A percentile compares a stretch with the other conserved stretches of the same genome.
Evolutionary conservation across 805 yeast species (phyloP).

Genomic region (Kodamaea kakaduensis): DNA sequence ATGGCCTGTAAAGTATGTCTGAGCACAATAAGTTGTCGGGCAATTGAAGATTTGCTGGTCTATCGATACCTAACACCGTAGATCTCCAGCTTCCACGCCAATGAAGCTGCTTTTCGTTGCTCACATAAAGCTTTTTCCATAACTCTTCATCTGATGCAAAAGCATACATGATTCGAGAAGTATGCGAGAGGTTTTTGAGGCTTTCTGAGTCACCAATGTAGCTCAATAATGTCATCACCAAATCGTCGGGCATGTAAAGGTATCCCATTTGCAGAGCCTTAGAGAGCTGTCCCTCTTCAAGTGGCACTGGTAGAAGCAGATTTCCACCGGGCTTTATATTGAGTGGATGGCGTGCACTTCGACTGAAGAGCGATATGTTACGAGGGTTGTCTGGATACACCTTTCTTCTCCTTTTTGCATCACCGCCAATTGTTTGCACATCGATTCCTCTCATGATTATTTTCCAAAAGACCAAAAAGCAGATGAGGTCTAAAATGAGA

Average conservation of each 20-base stretch:
- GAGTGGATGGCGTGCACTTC: constrained; percentile 57
- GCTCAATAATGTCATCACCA: constrained; percentile 50
- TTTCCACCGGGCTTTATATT: constrained; percentile 79
- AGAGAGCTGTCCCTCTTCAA: constrained; percentile 12
- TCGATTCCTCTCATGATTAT: constrained; percentile 4
- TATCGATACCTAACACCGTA: constrained; percentile 40
- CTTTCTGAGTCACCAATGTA: constrained; percentile 46
- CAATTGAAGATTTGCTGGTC: constrained; percentile 46
- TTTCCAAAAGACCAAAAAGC: constrained; percentile 1
- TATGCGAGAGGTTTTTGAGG: constrained; percentile 48
- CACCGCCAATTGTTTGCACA: not conserved
- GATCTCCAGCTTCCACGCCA: constrained; percentile 87
- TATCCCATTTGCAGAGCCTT: constrained; percentile 47
- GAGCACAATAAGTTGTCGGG: constrained; percentile 57
- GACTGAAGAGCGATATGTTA: constrained; percentile 19
- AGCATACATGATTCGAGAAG: constrained; percentile 69
- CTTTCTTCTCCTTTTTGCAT: constrained; percentile 8
- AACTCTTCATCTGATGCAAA: constrained; percentile 71
- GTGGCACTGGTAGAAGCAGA: constrained; percentile 35
- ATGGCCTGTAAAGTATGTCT: constrained; percentile 78
- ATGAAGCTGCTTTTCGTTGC: constrained; percentile 12
- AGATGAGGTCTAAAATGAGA: not conserved
- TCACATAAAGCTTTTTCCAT: constrained; percentile 61
- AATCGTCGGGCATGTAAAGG: constrained; percentile 60
- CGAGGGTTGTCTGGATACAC: constrained; percentile 11